Evolutionary conservation across 352 stramenopile genomes (phyloP).

Genomic region (Phytophthora niederhauseri): DNA sequence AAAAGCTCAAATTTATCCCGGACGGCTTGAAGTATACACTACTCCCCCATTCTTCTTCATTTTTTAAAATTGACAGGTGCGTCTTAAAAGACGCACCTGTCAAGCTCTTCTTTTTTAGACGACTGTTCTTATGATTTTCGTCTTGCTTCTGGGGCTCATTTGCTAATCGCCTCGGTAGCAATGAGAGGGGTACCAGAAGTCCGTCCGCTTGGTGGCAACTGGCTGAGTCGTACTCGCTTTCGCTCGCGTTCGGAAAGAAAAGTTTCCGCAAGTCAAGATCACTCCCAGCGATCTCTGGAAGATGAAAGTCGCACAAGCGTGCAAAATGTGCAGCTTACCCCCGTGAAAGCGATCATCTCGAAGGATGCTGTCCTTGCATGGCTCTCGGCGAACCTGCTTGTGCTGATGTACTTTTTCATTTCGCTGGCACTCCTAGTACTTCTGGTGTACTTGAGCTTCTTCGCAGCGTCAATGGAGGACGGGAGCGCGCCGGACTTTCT

Average conservation of each 20-base stretch:
- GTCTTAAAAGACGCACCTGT: conserved; percentile 8
- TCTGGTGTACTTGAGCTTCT: conserved; percentile 81
- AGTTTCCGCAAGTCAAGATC: conserved; percentile 10
- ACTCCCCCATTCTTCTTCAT: not conserved
- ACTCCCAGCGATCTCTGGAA: conserved; percentile 10
- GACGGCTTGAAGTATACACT: conserved; percentile 15
- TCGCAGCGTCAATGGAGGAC: conserved; percentile 64
- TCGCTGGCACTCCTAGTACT: conserved; percentile 51
- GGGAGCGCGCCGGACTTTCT: conserved; percentile 59
- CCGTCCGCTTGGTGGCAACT: conserved; percentile 16
- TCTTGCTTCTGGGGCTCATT: conserved; percentile 2
- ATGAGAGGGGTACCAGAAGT: conserved; percentile 17
- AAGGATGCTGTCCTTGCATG: conserved; percentile 21
- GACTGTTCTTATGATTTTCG: not conserved
- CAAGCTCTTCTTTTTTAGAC: conserved; percentile 25
- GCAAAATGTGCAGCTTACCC: conserved; percentile 2
- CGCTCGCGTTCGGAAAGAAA: conserved; percentile 18
- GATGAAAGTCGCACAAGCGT: conserved; percentile 8
- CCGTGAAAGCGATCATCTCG: not conserved
- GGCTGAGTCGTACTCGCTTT: conserved; percentile 8
- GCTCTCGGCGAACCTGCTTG: conserved; percentile 39
- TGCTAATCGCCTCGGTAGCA: not conserved
- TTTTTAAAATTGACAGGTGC: no score
- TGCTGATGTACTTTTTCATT: conserved; percentile 54
- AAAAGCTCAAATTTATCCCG: conserved; percentile 32